Conservation (phyloP, 805 yeast species). For the Metschnikowia anglica region DNA sequence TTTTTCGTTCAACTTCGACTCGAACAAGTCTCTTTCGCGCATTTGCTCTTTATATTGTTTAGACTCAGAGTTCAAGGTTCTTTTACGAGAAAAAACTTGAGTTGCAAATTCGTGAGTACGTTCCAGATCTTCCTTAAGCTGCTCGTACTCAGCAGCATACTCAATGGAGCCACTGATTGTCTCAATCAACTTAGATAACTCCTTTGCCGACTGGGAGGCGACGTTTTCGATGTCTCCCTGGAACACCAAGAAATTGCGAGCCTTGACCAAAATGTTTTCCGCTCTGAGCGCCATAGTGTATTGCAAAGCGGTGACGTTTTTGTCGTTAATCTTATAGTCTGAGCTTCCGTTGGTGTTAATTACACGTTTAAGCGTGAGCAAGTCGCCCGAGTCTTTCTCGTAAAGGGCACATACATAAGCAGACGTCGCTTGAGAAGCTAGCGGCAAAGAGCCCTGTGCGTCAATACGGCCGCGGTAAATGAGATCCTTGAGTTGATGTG, state of each 20-base stretch:
- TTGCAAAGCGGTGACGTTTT: conserved; percentile 57
- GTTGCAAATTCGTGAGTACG: conserved; percentile 63
- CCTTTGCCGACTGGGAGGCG: conserved; percentile 81
- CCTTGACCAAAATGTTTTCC: conserved; percentile 83
- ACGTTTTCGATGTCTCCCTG: conserved; percentile 96
- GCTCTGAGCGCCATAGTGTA: conserved; percentile 65
- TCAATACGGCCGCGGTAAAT: conserved; percentile 67
- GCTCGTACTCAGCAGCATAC: conserved; percentile 62
- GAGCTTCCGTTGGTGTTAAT: conserved; percentile 60
- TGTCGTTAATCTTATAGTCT: conserved; percentile 65
- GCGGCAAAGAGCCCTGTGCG: not conserved
- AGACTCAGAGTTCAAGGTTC: conserved; percentile 69
- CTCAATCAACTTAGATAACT: conserved; percentile 73
- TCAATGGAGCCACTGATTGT: conserved; percentile 81
- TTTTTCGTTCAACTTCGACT: conserved; percentile 51
- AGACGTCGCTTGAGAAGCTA: conserved; percentile 38
- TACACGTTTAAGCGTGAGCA: conserved; percentile 60
- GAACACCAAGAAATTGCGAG: conserved; percentile 87
- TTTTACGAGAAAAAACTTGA: conserved; percentile 62
- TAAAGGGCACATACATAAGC: conserved; percentile 83
- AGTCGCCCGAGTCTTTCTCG: conserved; percentile 58
- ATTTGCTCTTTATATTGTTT: conserved; percentile 77
- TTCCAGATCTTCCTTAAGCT: conserved; percentile 60
- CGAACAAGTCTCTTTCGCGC: conserved; percentile 67
- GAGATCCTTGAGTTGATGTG: conserved; percentile 69